phyloP scores from a whole-genome alignment of 2,329 filamentous ascomycete species.

The Fusarium sp. region DNA sequence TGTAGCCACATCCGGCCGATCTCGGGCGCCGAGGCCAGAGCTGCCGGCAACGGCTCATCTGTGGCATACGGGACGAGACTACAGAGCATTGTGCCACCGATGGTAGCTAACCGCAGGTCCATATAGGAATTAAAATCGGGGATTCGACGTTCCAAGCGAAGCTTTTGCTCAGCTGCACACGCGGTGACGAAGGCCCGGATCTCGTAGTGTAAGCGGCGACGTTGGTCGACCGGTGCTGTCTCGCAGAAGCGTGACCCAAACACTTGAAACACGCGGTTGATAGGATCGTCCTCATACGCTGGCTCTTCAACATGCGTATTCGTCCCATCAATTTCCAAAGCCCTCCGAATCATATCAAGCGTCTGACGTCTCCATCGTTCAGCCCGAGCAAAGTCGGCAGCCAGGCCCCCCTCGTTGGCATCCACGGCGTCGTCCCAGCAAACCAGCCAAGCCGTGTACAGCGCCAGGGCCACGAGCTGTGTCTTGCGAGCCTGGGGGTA shows the following conservation, averaged over 20 bases:
- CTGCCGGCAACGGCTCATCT: slow-evolving; percentile 15
- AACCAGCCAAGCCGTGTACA: slow-evolving; percentile 47
- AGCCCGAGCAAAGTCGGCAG: slow-evolving; percentile 41
- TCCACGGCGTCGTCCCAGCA: slow-evolving; percentile 51
- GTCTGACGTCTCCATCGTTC: slow-evolving; percentile 43
- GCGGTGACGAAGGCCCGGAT: slow-evolving; percentile 39
- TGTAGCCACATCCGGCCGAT: slow-evolving; percentile 38
- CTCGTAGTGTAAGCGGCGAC: slow-evolving; percentile 38
- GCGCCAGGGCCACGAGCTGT: slow-evolving; percentile 37
- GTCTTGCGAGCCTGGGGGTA: slow-evolving; percentile 38
- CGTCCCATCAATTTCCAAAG: slow-evolving; percentile 28
- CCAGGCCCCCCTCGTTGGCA: slow-evolving; percentile 44
- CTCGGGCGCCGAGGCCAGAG: slow-evolving; percentile 13
- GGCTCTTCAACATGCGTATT: background rate
- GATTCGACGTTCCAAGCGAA: slow-evolving; percentile 40
- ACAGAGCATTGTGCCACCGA: slow-evolving; percentile 42
- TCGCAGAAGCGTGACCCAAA: slow-evolving; percentile 35
- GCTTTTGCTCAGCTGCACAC: slow-evolving; percentile 45
- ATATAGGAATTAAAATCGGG: slow-evolving; percentile 47
- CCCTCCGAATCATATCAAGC: slow-evolving; percentile 24
- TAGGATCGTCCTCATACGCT: slow-evolving; percentile 21
- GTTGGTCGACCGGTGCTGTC: slow-evolving; percentile 16
- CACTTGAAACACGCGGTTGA: slow-evolving; percentile 42
- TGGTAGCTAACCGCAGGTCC: slow-evolving; percentile 44
- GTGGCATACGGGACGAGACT: slow-evolving; percentile 45